Percentiles rank a stretch among this genome's conserved stretches.
phyloP scores from a whole-genome alignment of 1,284 basidiomycete species.

The Tilletia indica region DNA sequence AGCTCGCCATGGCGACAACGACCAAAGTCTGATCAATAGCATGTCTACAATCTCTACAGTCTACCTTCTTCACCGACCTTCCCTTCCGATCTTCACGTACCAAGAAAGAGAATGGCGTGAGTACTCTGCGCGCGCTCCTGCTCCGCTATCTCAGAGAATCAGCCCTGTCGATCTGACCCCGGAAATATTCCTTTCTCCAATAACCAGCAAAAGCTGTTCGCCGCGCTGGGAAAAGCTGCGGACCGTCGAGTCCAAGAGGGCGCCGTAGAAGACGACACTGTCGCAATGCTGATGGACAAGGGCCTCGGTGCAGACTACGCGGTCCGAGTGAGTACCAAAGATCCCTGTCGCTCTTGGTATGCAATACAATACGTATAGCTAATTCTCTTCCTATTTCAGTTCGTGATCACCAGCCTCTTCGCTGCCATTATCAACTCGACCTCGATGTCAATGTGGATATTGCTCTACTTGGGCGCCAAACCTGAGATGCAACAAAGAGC shows the following conservation, averaged over 20 bases:
- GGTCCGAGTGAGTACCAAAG: constrained; percentile 20
- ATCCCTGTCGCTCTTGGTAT: no score
- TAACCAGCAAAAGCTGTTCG: constrained; percentile 30
- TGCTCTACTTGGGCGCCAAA: constrained; percentile 28
- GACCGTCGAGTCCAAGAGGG: constrained; percentile 30
- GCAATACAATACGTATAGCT: no score
- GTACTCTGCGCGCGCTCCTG: neutral
- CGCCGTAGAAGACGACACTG: constrained; percentile 32
- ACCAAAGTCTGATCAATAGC: neutral
- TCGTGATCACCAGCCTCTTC: constrained; percentile 35
- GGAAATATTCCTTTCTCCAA: constrained; percentile 26
- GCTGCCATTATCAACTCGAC: constrained; percentile 45
- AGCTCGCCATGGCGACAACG: no score
- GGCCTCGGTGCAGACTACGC: constrained; percentile 23
- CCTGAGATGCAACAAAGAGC: constrained; percentile 24
- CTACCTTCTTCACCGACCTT: constrained; percentile 11
- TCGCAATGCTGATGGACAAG: constrained; percentile 35
- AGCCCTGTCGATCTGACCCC: constrained; percentile 24
- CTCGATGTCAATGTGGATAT: constrained; percentile 27
- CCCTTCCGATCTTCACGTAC: constrained; percentile 9
- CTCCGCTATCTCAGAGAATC: neutral
- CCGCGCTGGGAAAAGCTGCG: constrained; percentile 28
- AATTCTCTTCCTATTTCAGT: neutral
- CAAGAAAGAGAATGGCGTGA: constrained; percentile 14
- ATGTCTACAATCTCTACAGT: neutral